Conservation (phyloP, 2,329 filamentous ascomycete species). For the Microdochium bolleyi region DNA sequence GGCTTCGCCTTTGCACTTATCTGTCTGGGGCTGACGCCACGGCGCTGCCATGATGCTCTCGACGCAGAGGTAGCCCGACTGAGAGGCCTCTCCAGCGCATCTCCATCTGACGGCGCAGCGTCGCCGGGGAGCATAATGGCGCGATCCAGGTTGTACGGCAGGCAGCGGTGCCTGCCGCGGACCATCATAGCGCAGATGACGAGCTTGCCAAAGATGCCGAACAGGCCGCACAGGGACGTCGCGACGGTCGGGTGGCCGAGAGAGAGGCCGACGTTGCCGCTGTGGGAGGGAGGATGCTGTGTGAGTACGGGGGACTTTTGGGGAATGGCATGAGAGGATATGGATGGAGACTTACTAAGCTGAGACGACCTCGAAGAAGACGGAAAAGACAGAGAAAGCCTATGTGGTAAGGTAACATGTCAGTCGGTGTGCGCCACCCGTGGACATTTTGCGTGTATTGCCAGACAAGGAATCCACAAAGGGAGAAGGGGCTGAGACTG, state of each 20-base stretch:
- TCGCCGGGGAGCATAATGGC: conserved; percentile 18
- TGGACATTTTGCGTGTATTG: too few species aligned
- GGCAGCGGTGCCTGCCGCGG: conserved; percentile 24
- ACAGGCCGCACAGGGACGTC: conserved; percentile 20
- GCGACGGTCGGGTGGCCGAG: conserved; percentile 21
- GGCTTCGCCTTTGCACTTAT: too few species aligned
- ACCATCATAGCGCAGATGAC: conserved; percentile 29
- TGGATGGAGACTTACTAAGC: conserved; percentile 18
- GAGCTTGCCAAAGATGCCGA: conserved; percentile 24
- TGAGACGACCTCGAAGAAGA: conserved; percentile 24
- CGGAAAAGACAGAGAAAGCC: conserved; percentile 20
- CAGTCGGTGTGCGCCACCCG: too few species aligned
- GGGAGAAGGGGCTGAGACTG: too few species aligned
- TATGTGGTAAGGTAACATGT: conserved; percentile 2
- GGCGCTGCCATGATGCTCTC: too few species aligned
- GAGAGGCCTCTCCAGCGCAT: too few species aligned
- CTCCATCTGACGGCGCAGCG: too few species aligned
- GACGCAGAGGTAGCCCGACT: too few species aligned
- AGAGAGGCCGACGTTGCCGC: conserved; percentile 26
- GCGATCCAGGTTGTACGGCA: conserved; percentile 24
- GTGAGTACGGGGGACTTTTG: conserved; percentile 2
- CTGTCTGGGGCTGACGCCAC: too few species aligned
- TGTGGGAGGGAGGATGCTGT: conserved; percentile 5
- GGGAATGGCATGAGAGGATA: background rate
- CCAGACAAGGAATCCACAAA: too few species aligned